Evolutionary conservation across 2,329 filamentous ascomycete genomes (phyloP), one percentile per base, ranked within the genome.

Genomic region (Daldinia eschscholtzii): DNA sequence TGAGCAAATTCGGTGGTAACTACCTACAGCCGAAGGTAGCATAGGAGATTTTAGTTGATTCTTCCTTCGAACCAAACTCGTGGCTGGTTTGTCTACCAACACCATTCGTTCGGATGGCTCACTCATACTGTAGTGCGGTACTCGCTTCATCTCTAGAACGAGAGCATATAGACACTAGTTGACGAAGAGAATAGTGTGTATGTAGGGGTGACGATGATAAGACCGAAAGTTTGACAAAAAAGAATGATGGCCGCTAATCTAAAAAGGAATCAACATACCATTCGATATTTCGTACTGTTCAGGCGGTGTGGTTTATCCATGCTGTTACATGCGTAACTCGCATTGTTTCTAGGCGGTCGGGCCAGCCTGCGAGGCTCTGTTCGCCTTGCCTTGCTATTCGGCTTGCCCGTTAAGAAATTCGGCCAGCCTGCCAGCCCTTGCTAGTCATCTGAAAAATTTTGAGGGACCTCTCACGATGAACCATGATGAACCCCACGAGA

Each of bases 401-500:
- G 15, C 61, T 28, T 41, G 39, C 15, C 33, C 23, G 23, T 42
- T 30, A 13, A 44, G 26, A 57, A 42, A 13, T 44, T 20, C 39
- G n/a, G 42, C 28, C 52, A 61, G 39, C 52, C 55, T 48, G 35
- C 23, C 41, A 61, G 50, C 57, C 46, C 50, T 59, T 50, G 41
- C 57, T 66, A 60, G 44, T 57, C 48, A 41, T 68, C 61, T 57
- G 55, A 60, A 61, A 61, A 57, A 56, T 33, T 56, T 64, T 20
- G 46, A 52, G 26, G 37, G 39, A 18, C 55, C 48, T 50, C 26
- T 52, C 46, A 52, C 26, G 46, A 52, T 50, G 46, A 30, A 50
- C 23, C 44, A 55, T 42, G 63, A 69, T 67, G 61, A 65, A 66
- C 66, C 69, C 69, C 69, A 69, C 69, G 60, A 66, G 59, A 66